Evolutionary conservation across 1,284 basidiomycete species (phyloP).

Genomic region (Pseudozyma sp.): DNA sequence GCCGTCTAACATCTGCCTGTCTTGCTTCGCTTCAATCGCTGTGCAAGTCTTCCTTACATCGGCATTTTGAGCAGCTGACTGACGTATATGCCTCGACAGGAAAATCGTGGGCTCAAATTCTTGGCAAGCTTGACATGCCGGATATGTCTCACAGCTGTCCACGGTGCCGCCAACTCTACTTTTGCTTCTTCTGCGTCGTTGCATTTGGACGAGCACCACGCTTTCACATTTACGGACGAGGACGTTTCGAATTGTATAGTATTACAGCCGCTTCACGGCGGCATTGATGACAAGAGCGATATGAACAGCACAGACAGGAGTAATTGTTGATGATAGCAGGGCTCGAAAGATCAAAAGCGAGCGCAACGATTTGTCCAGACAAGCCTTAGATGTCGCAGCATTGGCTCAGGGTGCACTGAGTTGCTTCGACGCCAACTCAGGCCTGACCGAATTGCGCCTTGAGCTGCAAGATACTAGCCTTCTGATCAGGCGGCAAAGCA

Average conservation of each 20-base stretch:
- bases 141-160: not conserved
- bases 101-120: too few relatives aligned
- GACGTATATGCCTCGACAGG: too few relatives aligned
- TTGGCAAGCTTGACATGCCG: not conserved
- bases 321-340: not conserved
- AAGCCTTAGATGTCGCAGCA: not conserved
- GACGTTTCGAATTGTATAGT: slow-evolving; percentile 6
- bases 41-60: too few relatives aligned
- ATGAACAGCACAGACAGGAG: not conserved
- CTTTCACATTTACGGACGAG: not conserved
- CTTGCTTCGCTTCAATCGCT: too few relatives aligned
- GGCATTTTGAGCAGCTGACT: too few relatives aligned
- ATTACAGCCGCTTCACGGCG: slow-evolving; percentile 9
- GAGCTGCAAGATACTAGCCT: slow-evolving; percentile 81
- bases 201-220: too few relatives aligned
- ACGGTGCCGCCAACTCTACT: too few relatives aligned
- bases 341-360: too few relatives aligned
- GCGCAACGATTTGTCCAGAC: too few relatives aligned
- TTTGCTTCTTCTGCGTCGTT: too few relatives aligned
- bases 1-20: too few relatives aligned
- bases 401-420: not conserved
- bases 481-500: slow-evolving; percentile 82
- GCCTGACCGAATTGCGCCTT: slow-evolving; percentile 66
- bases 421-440: slow-evolving; percentile 4
- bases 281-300: not conserved